Evolutionary conservation across 1,139 yeast genomes (phyloP).

Genomic region (Yamadazyma triangularis): DNA sequence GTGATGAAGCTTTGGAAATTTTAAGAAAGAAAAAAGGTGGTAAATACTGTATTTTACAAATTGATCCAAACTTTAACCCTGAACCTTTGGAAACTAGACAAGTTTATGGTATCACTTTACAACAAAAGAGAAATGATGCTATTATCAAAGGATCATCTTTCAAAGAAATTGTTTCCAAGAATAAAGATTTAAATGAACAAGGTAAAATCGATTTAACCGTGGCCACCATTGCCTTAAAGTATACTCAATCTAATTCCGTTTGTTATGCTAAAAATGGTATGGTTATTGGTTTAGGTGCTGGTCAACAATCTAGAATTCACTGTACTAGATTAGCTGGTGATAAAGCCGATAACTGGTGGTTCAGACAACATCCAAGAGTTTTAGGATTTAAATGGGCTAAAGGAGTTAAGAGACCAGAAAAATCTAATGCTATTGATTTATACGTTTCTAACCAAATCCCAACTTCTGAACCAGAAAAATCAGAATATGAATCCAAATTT

Average conservation of each 20-base stretch:
- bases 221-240: constrained; percentile 94
- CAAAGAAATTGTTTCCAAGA: constrained; percentile 85
- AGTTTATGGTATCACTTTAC: constrained; percentile 91
- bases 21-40: constrained; percentile 93
- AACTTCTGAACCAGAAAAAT: constrained; percentile 84
- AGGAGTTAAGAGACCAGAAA: constrained; percentile 98
- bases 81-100: constrained; percentile 82
- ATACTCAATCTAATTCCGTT: constrained; percentile 97
- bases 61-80: constrained; percentile 91
- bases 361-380: constrained; percentile 95
- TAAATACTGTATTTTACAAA: constrained; percentile 92
- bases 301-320: constrained; percentile 98
- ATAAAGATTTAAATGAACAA: constrained; percentile 84
- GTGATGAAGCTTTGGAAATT: constrained; percentile 85
- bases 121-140: constrained; percentile 97
- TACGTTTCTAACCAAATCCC: constrained; percentile 91
- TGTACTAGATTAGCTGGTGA: constrained; percentile 99
- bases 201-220: constrained; percentile 91
- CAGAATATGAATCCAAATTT: constrained; percentile 88
- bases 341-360: constrained; percentile 99
- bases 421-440: constrained; percentile 95
- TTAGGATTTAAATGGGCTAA: constrained; percentile 94
- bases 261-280: constrained; percentile 98
- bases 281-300: constrained; percentile 98
- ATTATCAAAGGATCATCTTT: constrained; percentile 82